These are phyloP conservation scores for Fusarium marasasianum DNA, from an alignment of 2,329 filamentous ascomycete species.

Conservation along the genomic window DNA sequence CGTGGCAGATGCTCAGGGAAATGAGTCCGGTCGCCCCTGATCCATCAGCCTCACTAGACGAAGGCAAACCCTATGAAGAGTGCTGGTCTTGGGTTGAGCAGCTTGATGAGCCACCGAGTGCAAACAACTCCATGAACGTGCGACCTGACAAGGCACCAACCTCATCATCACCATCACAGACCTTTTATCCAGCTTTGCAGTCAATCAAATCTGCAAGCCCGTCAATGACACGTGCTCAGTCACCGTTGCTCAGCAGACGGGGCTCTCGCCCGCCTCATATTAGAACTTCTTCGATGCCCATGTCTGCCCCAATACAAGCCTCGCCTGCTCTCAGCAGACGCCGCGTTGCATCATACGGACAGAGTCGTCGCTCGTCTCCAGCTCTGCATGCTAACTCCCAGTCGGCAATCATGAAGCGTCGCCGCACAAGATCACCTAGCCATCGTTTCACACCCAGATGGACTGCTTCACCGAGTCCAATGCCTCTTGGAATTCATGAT, in stretches of 20 bases:
- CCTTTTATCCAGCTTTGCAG: constrained; percentile 36
- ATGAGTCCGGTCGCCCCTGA: constrained; percentile 67
- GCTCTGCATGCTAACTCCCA: constrained; percentile 39
- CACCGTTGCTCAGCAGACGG: constrained; percentile 52
- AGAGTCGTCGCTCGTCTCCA: constrained; percentile 48
- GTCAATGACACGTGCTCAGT: constrained; percentile 50
- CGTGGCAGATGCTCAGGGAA: constrained; percentile 74
- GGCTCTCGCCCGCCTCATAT: constrained; percentile 58
- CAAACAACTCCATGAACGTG: constrained; percentile 55
- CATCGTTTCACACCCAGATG: constrained; percentile 64
- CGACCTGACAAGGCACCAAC: constrained; percentile 53
- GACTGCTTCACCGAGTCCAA: constrained; percentile 60
- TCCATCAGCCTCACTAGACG: constrained; percentile 45
- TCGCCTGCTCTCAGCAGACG: constrained; percentile 56
- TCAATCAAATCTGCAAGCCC: constrained; percentile 46
- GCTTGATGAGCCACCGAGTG: constrained; percentile 66
- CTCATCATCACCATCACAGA: constrained; percentile 55
- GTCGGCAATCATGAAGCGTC: constrained; percentile 56
- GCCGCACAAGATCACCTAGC: constrained; percentile 68
- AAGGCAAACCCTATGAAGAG: constrained; percentile 64
- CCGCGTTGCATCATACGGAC: constrained; percentile 56
- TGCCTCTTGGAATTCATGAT: constrained; percentile 49
- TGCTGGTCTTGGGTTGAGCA: constrained; percentile 72
- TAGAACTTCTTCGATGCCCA: constrained; percentile 64
- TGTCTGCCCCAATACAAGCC: constrained; percentile 48